Base-by-base conservation (phyloP, 208 protist genomes). In the Wallacemonas sp. region DNA sequence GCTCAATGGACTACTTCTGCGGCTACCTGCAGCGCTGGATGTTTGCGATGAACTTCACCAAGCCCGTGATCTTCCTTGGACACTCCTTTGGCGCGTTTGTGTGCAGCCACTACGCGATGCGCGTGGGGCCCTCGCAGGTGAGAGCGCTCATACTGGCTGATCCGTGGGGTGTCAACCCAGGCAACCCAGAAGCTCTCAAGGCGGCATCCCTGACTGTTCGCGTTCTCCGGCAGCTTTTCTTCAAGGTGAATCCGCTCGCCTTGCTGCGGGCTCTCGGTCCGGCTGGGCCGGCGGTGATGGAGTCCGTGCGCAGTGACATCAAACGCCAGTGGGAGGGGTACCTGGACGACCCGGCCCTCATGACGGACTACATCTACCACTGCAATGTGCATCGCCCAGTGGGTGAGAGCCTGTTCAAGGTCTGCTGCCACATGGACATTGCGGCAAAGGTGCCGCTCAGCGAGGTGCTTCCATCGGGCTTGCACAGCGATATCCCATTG, bases 311-410 rank as follows among this genome's bases (percentile, higher is more conserved):
- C 8, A 84, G 81, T 23, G 84, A 87, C 67, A 89, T 93, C 52
- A 63, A 70, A 16, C 64, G 48, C n/a, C 72, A 74, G 20, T 93
- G 81, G 79, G 31, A 64, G 4, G 57, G 57, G 10, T 82, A 72
- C 48, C 59, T 90, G 25, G 64, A 52, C 16, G 67, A 90, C 61
- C 67, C 81, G 0, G 61, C 76, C 39, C 48, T 76, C 11, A 71
- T 90, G 57, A 87, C 86, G 50, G 83, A 93, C 59, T 93, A 93
- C 55, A 72, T 83, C 29, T 93, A 88, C 54, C 81, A 93, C 72
- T 87, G 78, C 76, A 93, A 90, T 49, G 84, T 77, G 46, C 83
- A 81, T 48, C 25, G 65, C 2, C 72, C 76, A 5, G 64, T 80
- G 20, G 84, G 86, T 3, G 82, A 89, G 69, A 63, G 20, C 36